Base-by-base conservation (phyloP, 805 yeast genomes). In the Kodamaea sagamina region DNA sequence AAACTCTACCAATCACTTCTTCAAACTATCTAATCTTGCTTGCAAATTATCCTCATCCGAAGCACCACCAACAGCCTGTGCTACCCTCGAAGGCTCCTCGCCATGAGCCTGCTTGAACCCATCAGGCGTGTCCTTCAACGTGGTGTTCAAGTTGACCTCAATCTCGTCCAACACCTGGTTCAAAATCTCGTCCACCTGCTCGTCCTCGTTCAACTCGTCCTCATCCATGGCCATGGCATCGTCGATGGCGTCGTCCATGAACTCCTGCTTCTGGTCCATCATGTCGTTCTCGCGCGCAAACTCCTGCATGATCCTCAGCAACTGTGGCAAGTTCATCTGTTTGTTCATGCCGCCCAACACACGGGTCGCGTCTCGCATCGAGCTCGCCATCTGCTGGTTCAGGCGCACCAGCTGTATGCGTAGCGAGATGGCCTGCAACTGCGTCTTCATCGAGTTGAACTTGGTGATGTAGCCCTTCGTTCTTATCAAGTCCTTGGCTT, bases 261-360 rank as follows among this genome's bases (percentile, higher is more conserved):
- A 88, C 62, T 95, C 99, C 64, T 95, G 98, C 58, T 96, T 84
- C 68, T 93, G 99, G 63, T 92, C 97, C 98, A 93, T 93, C 54
- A 95, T 71, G 60, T 95, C 99, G 64, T 86, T 88, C 58, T 92
- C 96, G 56, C 80, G 82, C 57, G 93, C 96, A 63, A 93, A 93
- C 56, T 93, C 98, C 86, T 88, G 90, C 2, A 97, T 89, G 15
- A 93, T 93, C 48, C 84, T 78, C 44, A 88, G 84, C 47, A 93
- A 69, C 53, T 87, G 95, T 1, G 96, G 97, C 49, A 93, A 67
- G 58, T 95, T 93, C 95, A 93, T 86, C 44, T 81, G 80, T 55
- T 83, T 72, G 63, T 93, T 93, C 95, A 93, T 86, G 2, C 95
- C 84, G 42, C 85, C 83, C 45, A 93, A 71, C 40, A 93, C 68